Evolutionary conservation across 345 rosid species (phyloP).

Genomic region (Linum usitatissimum): DNA sequence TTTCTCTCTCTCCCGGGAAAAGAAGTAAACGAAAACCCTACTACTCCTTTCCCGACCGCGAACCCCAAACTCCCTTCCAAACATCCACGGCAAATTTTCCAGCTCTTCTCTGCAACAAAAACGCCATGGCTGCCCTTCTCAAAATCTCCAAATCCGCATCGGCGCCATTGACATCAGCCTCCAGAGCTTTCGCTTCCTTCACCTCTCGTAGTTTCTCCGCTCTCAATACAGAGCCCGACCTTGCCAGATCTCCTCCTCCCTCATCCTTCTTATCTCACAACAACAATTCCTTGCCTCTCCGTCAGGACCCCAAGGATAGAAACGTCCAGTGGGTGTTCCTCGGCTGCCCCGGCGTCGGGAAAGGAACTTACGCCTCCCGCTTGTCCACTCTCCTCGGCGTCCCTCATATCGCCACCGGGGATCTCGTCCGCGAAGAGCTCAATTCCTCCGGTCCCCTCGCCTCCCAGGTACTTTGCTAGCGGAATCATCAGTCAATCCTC

Average conservation of each 20-base stretch:
- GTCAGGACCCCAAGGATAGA: constrained; percentile 26
- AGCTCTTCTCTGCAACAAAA: background rate
- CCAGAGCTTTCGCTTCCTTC: background rate
- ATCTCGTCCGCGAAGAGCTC: constrained; percentile 93
- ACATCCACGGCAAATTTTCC: background rate
- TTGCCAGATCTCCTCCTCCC: constrained; percentile 16
- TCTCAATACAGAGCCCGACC: constrained; percentile 32
- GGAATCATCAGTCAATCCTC: background rate
- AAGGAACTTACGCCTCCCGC: constrained; percentile 94
- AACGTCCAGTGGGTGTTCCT: constrained; percentile 88
- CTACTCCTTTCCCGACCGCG: background rate
- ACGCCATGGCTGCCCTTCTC: background rate
- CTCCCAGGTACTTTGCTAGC: constrained; percentile 40
- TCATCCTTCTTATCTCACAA: constrained; percentile 8
- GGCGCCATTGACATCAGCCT: background rate
- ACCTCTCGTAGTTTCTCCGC: constrained; percentile 2
- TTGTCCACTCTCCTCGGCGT: constrained; percentile 70
- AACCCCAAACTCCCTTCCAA: background rate
- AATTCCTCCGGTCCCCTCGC: constrained; percentile 62
- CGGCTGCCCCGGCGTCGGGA: constrained; percentile 98
- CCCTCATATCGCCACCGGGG: constrained; percentile 98
- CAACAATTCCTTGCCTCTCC: constrained; percentile 15
- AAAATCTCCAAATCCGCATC: background rate
- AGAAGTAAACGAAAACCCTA: background rate
- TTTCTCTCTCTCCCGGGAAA: too few relatives aligned